Evolutionary conservation across 2,329 filamentous ascomycete species (phyloP), one percentile per base, ranked within the genome.

Genomic region (Sporothrix curviconia): DNA sequence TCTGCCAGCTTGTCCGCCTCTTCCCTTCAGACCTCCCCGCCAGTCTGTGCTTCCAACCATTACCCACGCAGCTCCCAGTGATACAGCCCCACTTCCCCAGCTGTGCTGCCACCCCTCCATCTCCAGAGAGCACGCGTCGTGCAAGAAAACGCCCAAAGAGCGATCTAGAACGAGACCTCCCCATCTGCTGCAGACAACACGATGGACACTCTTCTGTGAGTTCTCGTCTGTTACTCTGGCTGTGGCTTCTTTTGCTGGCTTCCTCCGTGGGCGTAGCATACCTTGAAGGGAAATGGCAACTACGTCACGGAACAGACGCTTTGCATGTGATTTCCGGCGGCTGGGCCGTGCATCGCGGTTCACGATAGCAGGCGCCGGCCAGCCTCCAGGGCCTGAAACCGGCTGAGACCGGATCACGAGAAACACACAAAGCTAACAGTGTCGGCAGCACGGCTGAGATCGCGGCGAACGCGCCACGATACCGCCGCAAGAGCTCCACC

Each of bases 401-500:
- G n/a, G n/a, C n/a, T n/a, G n/a, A n/a, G n/a, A n/a, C n/a, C n/a
- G n/a, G n/a, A 12, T 11, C 1, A 11, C 11, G 30, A 19, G 42
- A 46, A 3, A 14, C 32, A 34, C 4, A 34, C 32, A 32, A 32
- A 11, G 19, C 39, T 55, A 24, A 55, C 37, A 55, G 11, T 2
- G 15, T 8, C 19, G 9, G 34, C 66, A 94, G 90, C 60, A 96
- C 92, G 47, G 90, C 91, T 67, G 90, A 96, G 70, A 88, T 96
- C 65, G 90, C 92, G 71, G 90, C 89, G 64, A 96, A 89, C 71
- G 91, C 92, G 59, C 90, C 90, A 59, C 86, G 89, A 64, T 95
- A 95, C 70, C 86, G 92, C 63, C 87, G 94, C 66, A 89, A 90
- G 74, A 96, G 92, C 66, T 96, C 91, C 64, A 96, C 92, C 37